Percentiles rank a stretch among this genome's conserved stretches.
Evolutionary conservation across 495 filamentous ascomycete genomes (phyloP).

Genomic region (Elaphomyces granulatus): DNA sequence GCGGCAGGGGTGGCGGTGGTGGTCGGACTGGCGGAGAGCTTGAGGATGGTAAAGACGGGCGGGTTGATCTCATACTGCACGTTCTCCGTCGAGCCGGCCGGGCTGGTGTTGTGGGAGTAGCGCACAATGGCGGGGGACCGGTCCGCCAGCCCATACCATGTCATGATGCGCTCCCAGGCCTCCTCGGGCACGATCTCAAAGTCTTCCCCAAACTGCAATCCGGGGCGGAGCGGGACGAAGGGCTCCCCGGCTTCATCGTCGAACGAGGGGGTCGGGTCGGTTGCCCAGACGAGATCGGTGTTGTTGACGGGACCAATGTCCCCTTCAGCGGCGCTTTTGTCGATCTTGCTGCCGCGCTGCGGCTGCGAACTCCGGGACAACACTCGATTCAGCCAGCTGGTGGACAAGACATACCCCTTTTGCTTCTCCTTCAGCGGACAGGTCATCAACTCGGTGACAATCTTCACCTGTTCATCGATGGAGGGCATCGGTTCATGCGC

Average conservation of each 20-base stretch:
- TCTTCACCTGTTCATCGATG: slow-evolving; percentile 65
- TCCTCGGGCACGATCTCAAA: slow-evolving; percentile 64
- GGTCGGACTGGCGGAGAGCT: slow-evolving; percentile 40
- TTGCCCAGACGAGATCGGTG: slow-evolving; percentile 42
- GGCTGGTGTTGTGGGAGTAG: slow-evolving; percentile 59
- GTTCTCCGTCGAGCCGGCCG: slow-evolving; percentile 42
- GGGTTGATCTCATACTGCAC: slow-evolving; percentile 74
- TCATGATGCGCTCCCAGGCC: slow-evolving; percentile 67
- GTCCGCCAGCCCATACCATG: slow-evolving; percentile 65
- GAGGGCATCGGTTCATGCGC: slow-evolving; percentile 27
- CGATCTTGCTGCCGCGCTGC: slow-evolving; percentile 29
- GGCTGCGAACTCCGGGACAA: slow-evolving; percentile 47
- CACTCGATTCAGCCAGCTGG: slow-evolving; percentile 63
- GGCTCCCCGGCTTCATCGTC: slow-evolving; percentile 39
- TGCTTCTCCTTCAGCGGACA: slow-evolving; percentile 48
- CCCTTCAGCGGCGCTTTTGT: slow-evolving; percentile 47
- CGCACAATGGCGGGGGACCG: slow-evolving; percentile 62
- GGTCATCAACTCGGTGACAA: slow-evolving; percentile 43
- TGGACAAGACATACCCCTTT: slow-evolving; percentile 65
- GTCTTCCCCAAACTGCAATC: slow-evolving; percentile 46
- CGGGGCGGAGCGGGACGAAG: slow-evolving; percentile 66
- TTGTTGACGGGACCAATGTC: slow-evolving; percentile 80
- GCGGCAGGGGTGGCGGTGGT: too few relatives aligned
- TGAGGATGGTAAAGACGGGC: slow-evolving; percentile 74
- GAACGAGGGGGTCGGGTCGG: slow-evolving; percentile 26